A percentile compares a stretch with the other conserved stretches of the same genome.
Evolutionary conservation across 106 monocot species (phyloP).

Genomic region (Triglochin maritima): DNA sequence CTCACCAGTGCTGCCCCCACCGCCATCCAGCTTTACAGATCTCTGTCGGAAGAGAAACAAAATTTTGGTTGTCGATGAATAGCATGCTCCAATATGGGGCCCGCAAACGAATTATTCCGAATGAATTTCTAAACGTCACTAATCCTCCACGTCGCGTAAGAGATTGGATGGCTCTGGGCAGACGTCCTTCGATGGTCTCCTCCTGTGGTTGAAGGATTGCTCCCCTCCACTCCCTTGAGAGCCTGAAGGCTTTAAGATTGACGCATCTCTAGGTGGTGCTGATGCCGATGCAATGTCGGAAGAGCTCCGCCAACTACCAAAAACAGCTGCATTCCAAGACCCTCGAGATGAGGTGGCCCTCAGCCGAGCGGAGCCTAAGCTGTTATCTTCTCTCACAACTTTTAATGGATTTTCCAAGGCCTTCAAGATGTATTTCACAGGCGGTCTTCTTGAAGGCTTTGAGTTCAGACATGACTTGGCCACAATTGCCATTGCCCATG

Average conservation of each 20-base stretch:
- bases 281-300: conserved; percentile 14
- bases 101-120: conserved; percentile 5
- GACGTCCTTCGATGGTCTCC: conserved; percentile 31
- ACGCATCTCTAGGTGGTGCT: conserved; percentile 10
- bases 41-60: neutral
- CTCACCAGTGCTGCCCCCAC: too few species aligned
- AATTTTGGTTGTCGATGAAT: neutral
- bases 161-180: conserved; percentile 30
- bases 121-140: neutral
- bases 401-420: conserved; percentile 61
- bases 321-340: conserved; percentile 38
- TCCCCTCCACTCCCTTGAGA: conserved; percentile 34
- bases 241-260: conserved; percentile 5
- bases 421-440: conserved; percentile 34
- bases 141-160: conserved; percentile 1
- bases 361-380: conserved; percentile 18
- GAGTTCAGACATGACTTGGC: conserved; percentile 64
- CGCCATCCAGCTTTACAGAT: neutral
- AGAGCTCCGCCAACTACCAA: conserved; percentile 35
- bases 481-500: conserved; percentile 51
- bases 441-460: conserved; percentile 42
- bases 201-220: conserved; percentile 22
- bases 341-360: conserved; percentile 31
- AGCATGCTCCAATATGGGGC: conserved; percentile 5
- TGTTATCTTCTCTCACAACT: conserved; percentile 30